Conservation (phyloP, 805 yeast species). For the Barnettozyma salicaria region DNA sequence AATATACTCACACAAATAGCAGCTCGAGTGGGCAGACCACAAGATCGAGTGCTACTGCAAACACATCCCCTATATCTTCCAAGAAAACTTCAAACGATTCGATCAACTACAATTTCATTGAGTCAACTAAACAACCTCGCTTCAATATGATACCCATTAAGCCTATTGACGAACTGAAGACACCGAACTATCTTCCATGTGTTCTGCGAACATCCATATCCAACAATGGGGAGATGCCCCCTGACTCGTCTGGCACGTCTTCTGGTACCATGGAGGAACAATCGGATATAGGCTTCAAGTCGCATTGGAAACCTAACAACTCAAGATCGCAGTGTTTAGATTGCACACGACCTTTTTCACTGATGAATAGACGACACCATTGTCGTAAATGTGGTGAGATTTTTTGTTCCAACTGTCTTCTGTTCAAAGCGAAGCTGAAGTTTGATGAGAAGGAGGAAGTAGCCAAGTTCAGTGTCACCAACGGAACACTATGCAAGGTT, state of each 20-base stretch:
- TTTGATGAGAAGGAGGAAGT: conserved; percentile 3
- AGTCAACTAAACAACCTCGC: conserved; percentile 15
- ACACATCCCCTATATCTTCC: conserved; percentile 16
- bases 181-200: conserved; percentile 76
- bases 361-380: conserved; percentile 64
- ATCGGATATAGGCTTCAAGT: conserved; percentile 21
- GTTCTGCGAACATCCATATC: conserved; percentile 43
- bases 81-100: conserved; percentile 23
- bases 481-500: conserved; percentile 53
- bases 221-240: neutral
- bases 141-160: conserved; percentile 33
- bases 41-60: conserved; percentile 2
- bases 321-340: conserved; percentile 49
- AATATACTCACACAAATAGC: conserved; percentile 6
- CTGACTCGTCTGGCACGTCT: conserved; percentile 1
- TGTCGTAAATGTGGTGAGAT: conserved; percentile 71
- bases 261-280: conserved; percentile 2
- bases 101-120: conserved; percentile 10
- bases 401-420: conserved; percentile 54
- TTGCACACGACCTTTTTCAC: conserved; percentile 55
- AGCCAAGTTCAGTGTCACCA: conserved; percentile 39
- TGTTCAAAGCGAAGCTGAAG: conserved; percentile 43
- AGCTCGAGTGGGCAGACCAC: neutral
- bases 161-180: conserved; percentile 63
- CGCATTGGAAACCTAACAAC: conserved; percentile 63